phyloP scores from a whole-genome alignment of 306 rosid species.

The Cucurbita ficifolia region DNA sequence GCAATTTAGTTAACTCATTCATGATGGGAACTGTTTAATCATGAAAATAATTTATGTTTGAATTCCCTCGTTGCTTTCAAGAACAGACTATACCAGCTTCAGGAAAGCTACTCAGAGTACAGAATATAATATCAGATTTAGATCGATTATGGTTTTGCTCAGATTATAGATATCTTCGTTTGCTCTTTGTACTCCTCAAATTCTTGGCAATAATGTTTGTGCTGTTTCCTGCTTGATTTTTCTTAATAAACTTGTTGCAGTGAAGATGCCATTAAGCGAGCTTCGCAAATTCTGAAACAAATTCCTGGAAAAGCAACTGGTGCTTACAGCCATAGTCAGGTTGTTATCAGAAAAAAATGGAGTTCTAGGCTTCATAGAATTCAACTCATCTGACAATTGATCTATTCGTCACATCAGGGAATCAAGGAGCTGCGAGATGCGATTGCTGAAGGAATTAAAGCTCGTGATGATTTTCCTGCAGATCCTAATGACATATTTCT shows the following conservation, averaged over 20 bases:
- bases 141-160: background rate
- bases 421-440: constrained; percentile 71
- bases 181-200: background rate
- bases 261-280: constrained; percentile 58
- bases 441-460: constrained; percentile 71
- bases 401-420: constrained; percentile 40
- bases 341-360: constrained; percentile 14
- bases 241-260: constrained; percentile 25
- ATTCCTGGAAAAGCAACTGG: constrained; percentile 94
- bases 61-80: background rate
- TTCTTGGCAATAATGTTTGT: background rate
- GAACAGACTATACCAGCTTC: background rate
- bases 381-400: background rate
- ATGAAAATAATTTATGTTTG: background rate
- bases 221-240: background rate
- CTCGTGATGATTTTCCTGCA: constrained; percentile 73
- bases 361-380: background rate
- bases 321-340: constrained; percentile 97
- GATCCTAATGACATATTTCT: constrained; percentile 70
- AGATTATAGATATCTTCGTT: background rate
- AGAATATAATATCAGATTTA: background rate
- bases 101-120: background rate
- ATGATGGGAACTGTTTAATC: background rate
- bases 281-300: constrained; percentile 60
- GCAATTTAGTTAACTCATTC: background rate